Conservation (phyloP, 2,329 filamentous ascomycete genomes). For the Emmonsiellopsis sp. region DNA sequence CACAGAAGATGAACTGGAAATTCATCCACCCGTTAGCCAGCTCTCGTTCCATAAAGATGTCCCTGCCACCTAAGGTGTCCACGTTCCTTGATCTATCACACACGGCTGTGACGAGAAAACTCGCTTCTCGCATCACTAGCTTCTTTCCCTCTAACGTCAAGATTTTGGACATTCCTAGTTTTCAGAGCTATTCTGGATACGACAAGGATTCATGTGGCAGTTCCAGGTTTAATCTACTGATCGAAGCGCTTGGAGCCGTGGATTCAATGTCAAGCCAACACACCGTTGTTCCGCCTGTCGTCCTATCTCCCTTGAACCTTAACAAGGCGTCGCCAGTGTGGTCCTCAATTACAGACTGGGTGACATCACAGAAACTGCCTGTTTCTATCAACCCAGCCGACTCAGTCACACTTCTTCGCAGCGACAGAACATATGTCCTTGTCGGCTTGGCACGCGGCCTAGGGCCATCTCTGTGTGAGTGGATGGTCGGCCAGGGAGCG, state of each 20-base stretch:
- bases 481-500: constrained; percentile 10
- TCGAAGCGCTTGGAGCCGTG: not conserved
- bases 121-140: not conserved
- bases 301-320: not conserved
- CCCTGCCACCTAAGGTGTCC: not conserved
- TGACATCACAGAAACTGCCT: not conserved
- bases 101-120: not conserved
- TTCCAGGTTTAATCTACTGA: not conserved
- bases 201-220: not conserved
- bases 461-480: constrained; percentile 7
- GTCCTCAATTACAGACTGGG: constrained; percentile 7
- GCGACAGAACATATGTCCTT: constrained; percentile 11
- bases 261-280: not conserved
- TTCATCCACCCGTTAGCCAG: constrained; percentile 1
- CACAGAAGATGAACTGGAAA: not conserved
- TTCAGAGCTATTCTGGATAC: not conserved
- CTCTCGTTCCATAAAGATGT: not conserved
- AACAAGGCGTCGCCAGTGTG: not conserved
- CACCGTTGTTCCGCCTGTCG: not conserved
- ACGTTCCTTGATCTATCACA: not conserved
- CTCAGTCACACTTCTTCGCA: not conserved
- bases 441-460: constrained; percentile 11
- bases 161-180: not conserved
- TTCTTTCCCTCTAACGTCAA: not conserved
- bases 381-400: constrained; percentile 1